A percentile compares a stretch with the other conserved stretches of the same genome.
Evolutionary conservation across 192 early-diverging fungal species (phyloP).

Genomic region (Kickxella alabastrina): DNA sequence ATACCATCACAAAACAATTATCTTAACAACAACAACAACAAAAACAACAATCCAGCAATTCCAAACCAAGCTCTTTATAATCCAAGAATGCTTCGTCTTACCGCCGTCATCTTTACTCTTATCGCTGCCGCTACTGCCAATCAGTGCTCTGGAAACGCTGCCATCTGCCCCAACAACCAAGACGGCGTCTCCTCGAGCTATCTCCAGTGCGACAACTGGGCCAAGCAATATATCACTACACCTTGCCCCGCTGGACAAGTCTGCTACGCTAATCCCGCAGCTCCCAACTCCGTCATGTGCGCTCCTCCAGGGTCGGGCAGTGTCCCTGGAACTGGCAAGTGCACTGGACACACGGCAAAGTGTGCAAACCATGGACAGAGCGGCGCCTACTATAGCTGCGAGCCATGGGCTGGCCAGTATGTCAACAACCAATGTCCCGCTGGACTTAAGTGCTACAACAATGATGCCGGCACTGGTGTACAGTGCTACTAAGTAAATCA

Average conservation of each 20-base stretch:
- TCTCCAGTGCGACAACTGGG: constrained; percentile 50
- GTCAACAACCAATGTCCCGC: constrained; percentile 26
- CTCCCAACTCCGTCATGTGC: constrained; percentile 32
- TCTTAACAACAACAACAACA: too few species aligned
- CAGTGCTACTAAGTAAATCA: too few species aligned
- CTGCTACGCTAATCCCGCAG: constrained; percentile 49
- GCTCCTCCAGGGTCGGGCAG: constrained; percentile 43
- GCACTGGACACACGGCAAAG: constrained; percentile 43
- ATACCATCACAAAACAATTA: too few species aligned
- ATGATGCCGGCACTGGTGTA: constrained; percentile 25
- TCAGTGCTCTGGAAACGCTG: constrained; percentile 41
- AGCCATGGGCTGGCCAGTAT: constrained; percentile 43
- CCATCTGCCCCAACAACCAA: constrained; percentile 44
- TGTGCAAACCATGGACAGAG: constrained; percentile 30
- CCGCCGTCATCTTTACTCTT: constrained; percentile 13
- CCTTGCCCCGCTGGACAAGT: constrained; percentile 43
- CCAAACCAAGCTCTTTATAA: too few species aligned
- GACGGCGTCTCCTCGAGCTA: constrained; percentile 50
- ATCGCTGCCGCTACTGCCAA: constrained; percentile 19
- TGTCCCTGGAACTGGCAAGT: constrained; percentile 15
- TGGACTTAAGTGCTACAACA: constrained; percentile 23
- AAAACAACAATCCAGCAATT: too few species aligned
- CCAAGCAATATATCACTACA: constrained; percentile 18
- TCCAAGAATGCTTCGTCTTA: constrained; percentile 47
- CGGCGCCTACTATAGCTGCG: constrained; percentile 33